These are phyloP conservation scores for Cadophora malorum DNA, from an alignment of 2,329 filamentous ascomycete species.

Conservation along the genomic window DNA sequence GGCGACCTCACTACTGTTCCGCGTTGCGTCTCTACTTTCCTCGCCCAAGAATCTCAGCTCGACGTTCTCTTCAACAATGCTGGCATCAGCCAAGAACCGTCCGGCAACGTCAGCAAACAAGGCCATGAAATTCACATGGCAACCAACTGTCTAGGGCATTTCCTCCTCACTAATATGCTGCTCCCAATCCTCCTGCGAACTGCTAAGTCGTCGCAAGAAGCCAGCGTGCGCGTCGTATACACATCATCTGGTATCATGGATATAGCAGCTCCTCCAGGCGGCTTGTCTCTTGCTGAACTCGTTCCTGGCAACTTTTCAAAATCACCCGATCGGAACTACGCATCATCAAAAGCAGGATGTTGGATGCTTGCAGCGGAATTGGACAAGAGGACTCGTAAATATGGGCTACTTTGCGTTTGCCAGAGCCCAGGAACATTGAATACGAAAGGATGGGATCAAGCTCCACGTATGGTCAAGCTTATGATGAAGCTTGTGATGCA, in stretches of 20 bases:
- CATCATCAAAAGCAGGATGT: conserved; percentile 33
- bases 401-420: conserved; percentile 29
- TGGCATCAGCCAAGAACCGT: conserved; percentile 44
- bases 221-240: conserved; percentile 34
- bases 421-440: conserved; percentile 33
- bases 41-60: conserved; percentile 45
- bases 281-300: conserved; percentile 28
- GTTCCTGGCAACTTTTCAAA: conserved; percentile 10
- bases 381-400: conserved; percentile 13
- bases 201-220: conserved; percentile 16
- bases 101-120: conserved; percentile 41
- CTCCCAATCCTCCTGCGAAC: conserved; percentile 31
- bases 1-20: conserved; percentile 48
- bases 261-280: conserved; percentile 21
- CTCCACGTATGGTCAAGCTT: conserved; percentile 9
- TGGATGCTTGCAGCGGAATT: conserved; percentile 34
- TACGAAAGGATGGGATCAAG: conserved; percentile 24
- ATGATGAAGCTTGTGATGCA: conserved; percentile 28
- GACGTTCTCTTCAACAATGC: conserved; percentile 51
- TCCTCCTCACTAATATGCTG: conserved; percentile 47
- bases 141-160: conserved; percentile 47
- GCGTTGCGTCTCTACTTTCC: conserved; percentile 45
- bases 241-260: conserved; percentile 34
- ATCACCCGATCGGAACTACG: conserved; percentile 28
- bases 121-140: conserved; percentile 47